Percentiles rank a stretch among this genome's conserved stretches.
Conservation (phyloP, 345 rosid species). For the Citrus trifoliata region DNA sequence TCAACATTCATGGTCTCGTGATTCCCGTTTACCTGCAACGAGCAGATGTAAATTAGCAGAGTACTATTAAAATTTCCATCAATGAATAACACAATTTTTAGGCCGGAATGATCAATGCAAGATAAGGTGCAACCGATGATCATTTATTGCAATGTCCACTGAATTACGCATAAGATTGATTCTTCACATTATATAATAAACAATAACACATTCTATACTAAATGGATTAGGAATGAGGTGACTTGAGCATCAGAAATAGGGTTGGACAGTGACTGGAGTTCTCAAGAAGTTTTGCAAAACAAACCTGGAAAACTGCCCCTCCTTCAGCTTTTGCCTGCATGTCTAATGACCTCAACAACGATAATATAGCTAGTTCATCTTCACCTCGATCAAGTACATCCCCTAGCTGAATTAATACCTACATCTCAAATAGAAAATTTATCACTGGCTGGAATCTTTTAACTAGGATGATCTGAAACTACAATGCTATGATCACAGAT, state of each 20-base stretch:
- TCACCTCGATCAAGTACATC: slow-evolving; percentile 92
- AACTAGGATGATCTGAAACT: slow-evolving; percentile 3
- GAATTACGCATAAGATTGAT: neutral
- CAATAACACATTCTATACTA: neutral
- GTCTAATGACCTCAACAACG: slow-evolving; percentile 65
- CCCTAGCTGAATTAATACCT: slow-evolving; percentile 87
- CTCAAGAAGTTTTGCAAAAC: slow-evolving; percentile 14
- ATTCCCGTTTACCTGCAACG: slow-evolving; percentile 72
- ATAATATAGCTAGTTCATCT: slow-evolving; percentile 82
- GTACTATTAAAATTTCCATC: neutral
- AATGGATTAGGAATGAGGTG: neutral
- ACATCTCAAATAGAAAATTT: slow-evolving; percentile 12
- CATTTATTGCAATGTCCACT: too few species aligned
- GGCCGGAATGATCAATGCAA: neutral
- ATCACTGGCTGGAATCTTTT: neutral
- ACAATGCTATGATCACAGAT: neutral
- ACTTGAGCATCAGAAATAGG: neutral
- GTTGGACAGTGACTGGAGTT: neutral
- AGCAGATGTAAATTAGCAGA: slow-evolving; percentile 4
- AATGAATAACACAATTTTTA: neutral
- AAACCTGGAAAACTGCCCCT: slow-evolving; percentile 93
- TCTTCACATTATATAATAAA: neutral
- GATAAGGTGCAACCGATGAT: neutral
- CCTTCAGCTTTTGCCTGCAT: slow-evolving; percentile 79
- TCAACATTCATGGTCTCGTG: slow-evolving; percentile 95